Conservation (phyloP, 441 rosid species). For the Melastoma candidum region DNA sequence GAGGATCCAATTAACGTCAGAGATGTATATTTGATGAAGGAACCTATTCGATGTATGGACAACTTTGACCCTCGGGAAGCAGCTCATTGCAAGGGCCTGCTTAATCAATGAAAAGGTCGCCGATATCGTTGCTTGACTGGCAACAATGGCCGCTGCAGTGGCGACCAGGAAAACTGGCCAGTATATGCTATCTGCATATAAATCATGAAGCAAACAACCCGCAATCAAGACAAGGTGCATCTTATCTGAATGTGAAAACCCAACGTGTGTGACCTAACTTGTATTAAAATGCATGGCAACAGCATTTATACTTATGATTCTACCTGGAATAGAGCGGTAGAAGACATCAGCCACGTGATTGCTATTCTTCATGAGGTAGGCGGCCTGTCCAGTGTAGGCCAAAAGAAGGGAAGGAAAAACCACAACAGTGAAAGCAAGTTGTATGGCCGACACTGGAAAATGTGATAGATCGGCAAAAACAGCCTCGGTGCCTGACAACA, state of each 20-base stretch:
- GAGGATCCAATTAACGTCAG: conserved; percentile 15
- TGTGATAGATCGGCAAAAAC: conserved; percentile 14
- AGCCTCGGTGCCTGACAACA: conserved; percentile 10
- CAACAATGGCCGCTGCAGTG: conserved; percentile 16
- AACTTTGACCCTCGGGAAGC: conserved; percentile 18
- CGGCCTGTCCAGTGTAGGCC: conserved; percentile 17
- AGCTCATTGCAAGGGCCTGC: conserved; percentile 17
- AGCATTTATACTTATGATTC: neutral
- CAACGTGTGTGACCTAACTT: too few species aligned
- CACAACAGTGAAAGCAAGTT: conserved; percentile 13
- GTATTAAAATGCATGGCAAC: too few species aligned
- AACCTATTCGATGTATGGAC: conserved; percentile 16
- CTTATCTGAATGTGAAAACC: too few species aligned
- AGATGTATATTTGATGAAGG: conserved; percentile 15
- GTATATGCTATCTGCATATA: conserved; percentile 13
- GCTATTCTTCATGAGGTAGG: conserved; percentile 11
- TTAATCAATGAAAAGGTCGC: conserved; percentile 16
- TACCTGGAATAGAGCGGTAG: conserved; percentile 14
- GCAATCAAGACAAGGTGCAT: neutral
- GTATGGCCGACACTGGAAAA: conserved; percentile 14
- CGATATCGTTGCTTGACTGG: conserved; percentile 17
- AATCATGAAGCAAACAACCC: conserved; percentile 1
- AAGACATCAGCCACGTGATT: conserved; percentile 9
- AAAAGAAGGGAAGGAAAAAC: conserved; percentile 17
- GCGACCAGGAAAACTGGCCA: conserved; percentile 14